Conservation (phyloP, 495 filamentous ascomycete species). For the Xylaria flabelliformis region DNA sequence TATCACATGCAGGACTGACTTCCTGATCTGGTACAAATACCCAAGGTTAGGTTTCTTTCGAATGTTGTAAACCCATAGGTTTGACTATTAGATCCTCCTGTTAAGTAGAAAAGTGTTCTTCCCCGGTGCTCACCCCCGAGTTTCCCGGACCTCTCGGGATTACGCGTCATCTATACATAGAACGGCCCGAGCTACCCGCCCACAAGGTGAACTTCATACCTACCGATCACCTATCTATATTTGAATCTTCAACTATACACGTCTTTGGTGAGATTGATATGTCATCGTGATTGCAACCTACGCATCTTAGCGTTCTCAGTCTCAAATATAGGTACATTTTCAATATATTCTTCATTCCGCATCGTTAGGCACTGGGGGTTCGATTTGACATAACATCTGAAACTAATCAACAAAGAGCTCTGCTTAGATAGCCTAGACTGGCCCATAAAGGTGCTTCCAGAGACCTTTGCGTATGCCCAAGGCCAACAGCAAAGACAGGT, state of each 20-base stretch:
- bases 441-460: too few relatives aligned
- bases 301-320: too few relatives aligned
- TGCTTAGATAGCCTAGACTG: neutral
- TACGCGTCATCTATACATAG: neutral
- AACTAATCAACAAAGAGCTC: neutral
- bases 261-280: neutral
- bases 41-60: too few relatives aligned
- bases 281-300: too few relatives aligned
- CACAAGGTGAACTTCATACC: neutral
- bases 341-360: too few relatives aligned
- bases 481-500: too few relatives aligned
- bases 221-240: neutral
- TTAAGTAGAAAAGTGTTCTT: neutral
- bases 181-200: neutral
- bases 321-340: too few relatives aligned
- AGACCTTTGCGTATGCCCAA: too few relatives aligned
- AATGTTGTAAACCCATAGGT: too few relatives aligned
- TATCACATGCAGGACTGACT: too few relatives aligned
- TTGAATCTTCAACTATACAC: neutral
- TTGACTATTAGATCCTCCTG: neutral
- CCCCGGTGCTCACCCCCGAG: neutral
- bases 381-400: neutral
- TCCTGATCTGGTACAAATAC: too few relatives aligned
- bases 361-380: too few relatives aligned
- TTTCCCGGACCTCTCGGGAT: neutral